Evolutionary conservation across 495 filamentous ascomycete genomes (phyloP).

Genomic region (Sordaria brevicollis): DNA sequence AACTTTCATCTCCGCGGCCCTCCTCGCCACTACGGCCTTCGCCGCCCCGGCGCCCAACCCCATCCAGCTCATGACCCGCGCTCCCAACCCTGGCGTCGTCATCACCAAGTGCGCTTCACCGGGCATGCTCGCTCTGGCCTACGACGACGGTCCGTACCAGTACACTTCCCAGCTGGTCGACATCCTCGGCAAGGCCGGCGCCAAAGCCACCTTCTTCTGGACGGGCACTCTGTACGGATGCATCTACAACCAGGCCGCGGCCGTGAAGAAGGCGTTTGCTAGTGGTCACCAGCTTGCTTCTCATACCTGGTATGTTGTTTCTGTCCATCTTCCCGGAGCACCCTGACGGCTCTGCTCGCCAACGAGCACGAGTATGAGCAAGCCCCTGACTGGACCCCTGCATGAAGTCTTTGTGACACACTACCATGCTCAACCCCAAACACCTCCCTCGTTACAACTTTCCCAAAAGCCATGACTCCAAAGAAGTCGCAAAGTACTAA

Average conservation of each 20-base stretch:
- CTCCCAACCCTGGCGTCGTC: slow-evolving; percentile 26
- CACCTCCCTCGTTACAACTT: too few relatives aligned
- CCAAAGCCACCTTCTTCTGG: slow-evolving; percentile 48
- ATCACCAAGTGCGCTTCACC: slow-evolving; percentile 32
- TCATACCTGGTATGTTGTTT: slow-evolving; percentile 33
- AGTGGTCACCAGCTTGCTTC: slow-evolving; percentile 42
- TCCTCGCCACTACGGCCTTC: slow-evolving; percentile 16
- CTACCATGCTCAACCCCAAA: too few relatives aligned
- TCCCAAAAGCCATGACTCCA: slow-evolving; percentile 1
- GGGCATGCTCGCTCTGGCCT: slow-evolving; percentile 44
- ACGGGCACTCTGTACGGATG: slow-evolving; percentile 48
- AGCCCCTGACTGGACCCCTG: too few relatives aligned
- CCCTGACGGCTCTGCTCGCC: too few relatives aligned
- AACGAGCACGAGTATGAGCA: too few relatives aligned
- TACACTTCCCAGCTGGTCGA: slow-evolving; percentile 59
- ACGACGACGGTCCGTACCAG: slow-evolving; percentile 63
- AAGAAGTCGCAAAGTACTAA: background rate
- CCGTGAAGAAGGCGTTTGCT: slow-evolving; percentile 39
- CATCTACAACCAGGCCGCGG: slow-evolving; percentile 39
- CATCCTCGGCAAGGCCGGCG: slow-evolving; percentile 49
- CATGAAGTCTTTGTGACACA: too few relatives aligned
- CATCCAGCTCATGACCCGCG: slow-evolving; percentile 26
- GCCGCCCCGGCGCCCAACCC: slow-evolving; percentile 25
- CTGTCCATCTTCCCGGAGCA: too few relatives aligned
- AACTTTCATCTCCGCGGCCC: slow-evolving; percentile 15